Evolutionary conservation across 306 rosid genomes (phyloP).

Genomic region (Castanea sativa): DNA sequence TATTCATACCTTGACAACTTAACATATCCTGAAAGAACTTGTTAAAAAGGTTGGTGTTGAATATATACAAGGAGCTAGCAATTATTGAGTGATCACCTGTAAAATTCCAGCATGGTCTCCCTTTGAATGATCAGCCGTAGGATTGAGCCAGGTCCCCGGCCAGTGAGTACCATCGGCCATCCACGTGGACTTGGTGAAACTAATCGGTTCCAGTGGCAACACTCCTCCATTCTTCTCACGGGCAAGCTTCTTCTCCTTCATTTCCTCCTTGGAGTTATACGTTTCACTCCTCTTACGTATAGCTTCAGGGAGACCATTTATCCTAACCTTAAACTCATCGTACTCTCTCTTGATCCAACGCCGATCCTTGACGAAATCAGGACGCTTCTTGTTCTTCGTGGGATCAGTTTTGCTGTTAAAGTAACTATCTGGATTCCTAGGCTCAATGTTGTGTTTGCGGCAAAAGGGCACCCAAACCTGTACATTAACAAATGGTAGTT

Average conservation of each 20-base stretch:
- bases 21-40: too few species aligned
- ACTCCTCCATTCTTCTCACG: constrained; percentile 58
- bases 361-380: constrained; percentile 75
- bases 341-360: constrained; percentile 94
- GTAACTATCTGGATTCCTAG: constrained; percentile 83
- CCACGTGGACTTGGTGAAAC: constrained; percentile 63
- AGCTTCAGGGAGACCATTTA: constrained; percentile 72
- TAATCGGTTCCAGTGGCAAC: constrained; percentile 28
- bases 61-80: not conserved
- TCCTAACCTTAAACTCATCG: constrained; percentile 86
- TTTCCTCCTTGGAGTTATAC: constrained; percentile 55
- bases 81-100: constrained; percentile 47
- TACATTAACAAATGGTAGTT: not conserved
- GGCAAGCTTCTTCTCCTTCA: constrained; percentile 48
- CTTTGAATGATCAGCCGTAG: constrained; percentile 60
- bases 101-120: constrained; percentile 93
- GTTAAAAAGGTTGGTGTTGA: too few species aligned
- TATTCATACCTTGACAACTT: too few species aligned
- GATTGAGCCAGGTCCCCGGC: constrained; percentile 73
- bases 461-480: constrained; percentile 92
- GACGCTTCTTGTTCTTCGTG: constrained; percentile 72
- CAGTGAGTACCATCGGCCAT: constrained; percentile 94
- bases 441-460: constrained; percentile 72
- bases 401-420: constrained; percentile 68
- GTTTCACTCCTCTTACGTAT: constrained; percentile 47